phyloP scores from a whole-genome alignment of 345 rosid species.

The Carallia brachiata region DNA sequence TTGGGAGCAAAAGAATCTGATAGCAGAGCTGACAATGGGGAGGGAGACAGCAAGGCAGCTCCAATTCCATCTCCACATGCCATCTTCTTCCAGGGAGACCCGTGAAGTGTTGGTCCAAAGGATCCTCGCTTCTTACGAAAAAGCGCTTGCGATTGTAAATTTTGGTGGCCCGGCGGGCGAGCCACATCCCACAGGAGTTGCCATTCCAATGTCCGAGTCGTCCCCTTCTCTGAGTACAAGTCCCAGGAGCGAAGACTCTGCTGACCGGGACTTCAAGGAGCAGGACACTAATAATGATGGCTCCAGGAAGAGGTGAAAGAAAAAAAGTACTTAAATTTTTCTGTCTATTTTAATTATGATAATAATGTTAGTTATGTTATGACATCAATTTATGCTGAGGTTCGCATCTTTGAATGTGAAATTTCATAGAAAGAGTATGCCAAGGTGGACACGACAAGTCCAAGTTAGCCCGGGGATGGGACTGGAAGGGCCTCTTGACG shows the following conservation, averaged over 20 bases:
- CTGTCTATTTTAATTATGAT: too few relatives aligned
- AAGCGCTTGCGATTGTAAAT: slow-evolving; percentile 54
- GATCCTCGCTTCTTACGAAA: slow-evolving; percentile 62
- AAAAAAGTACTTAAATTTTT: neutral
- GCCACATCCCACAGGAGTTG: slow-evolving; percentile 11
- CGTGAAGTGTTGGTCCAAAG: slow-evolving; percentile 38
- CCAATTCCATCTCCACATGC: slow-evolving; percentile 32
- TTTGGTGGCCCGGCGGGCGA: slow-evolving; percentile 18
- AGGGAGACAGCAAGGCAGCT: slow-evolving; percentile 59
- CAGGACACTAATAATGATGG: slow-evolving; percentile 37
- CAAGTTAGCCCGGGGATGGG: slow-evolving; percentile 48
- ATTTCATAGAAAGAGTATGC: slow-evolving; percentile 43
- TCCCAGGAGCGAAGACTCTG: slow-evolving; percentile 65
- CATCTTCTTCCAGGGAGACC: slow-evolving; percentile 48
- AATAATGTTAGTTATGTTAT: too few relatives aligned
- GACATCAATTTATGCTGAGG: too few relatives aligned
- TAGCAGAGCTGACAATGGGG: slow-evolving; percentile 57
- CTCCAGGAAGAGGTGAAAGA: slow-evolving; percentile 40
- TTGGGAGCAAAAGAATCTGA: slow-evolving; percentile 49
- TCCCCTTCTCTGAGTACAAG: slow-evolving; percentile 49
- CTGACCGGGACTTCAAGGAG: slow-evolving; percentile 46
- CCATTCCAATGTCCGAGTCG: slow-evolving; percentile 36
- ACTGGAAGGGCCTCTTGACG: slow-evolving; percentile 62
- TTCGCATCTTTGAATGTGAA: too few relatives aligned
- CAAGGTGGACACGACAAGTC: slow-evolving; percentile 55